Evolutionary conservation across 2,329 filamentous ascomycete species (phyloP).

Genomic region (Verticillium nubilum): DNA sequence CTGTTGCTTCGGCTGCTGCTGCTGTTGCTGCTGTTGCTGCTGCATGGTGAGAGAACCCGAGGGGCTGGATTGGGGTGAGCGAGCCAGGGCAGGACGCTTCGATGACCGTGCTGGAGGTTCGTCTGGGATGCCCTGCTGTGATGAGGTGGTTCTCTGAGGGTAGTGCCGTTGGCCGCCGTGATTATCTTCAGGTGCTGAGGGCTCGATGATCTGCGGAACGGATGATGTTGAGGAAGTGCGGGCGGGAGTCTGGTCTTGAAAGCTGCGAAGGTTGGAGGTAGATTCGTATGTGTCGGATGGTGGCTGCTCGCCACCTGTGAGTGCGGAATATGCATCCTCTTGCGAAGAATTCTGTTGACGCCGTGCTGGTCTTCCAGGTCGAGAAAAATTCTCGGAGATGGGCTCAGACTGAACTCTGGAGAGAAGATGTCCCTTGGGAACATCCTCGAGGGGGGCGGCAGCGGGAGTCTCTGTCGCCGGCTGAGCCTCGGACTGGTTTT

Average conservation of each 20-base stretch:
- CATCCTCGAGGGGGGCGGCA: conserved; percentile 34
- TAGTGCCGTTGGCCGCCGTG: conserved; percentile 27
- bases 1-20: conserved; percentile 18
- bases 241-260: conserved; percentile 23
- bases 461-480: conserved; percentile 29
- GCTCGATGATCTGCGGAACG: conserved; percentile 61
- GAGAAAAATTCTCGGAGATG: conserved; percentile 55
- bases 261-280: conserved; percentile 7
- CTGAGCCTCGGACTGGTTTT: conserved; percentile 14
- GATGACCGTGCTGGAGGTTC: conserved; percentile 43
- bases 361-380: conserved; percentile 44
- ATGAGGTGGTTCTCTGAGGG: conserved; percentile 47
- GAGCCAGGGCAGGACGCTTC: conserved; percentile 30
- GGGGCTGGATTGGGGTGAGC: conserved; percentile 17
- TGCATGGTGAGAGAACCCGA: conserved; percentile 5
- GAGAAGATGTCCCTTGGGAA: conserved; percentile 46
- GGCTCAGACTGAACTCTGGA: conserved; percentile 68
- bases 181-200: conserved; percentile 44
- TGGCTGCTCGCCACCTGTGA: conserved; percentile 39
- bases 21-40: conserved; percentile 17
- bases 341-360: conserved; percentile 41
- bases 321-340: conserved; percentile 42
- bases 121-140: conserved; percentile 18
- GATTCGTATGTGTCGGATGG: conserved; percentile 26
- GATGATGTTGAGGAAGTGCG: conserved; percentile 19